Base-by-base conservation (phyloP, 306 rosid species). In the Glycine tomentella region DNA sequence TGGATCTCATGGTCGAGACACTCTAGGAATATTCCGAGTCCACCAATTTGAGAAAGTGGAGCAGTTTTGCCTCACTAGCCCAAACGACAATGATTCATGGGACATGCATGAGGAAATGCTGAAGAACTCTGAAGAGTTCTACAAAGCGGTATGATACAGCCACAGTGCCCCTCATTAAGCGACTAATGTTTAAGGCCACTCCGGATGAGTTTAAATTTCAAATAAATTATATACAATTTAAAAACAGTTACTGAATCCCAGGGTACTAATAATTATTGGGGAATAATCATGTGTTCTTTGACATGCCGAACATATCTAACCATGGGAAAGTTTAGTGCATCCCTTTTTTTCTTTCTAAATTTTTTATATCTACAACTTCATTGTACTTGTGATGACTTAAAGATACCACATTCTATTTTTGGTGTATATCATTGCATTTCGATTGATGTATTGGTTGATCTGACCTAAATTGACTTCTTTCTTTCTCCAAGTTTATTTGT, bases 11-110 rank as follows among this genome's bases (percentile, higher is more conserved):
- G 99, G 99, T 55, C 93, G 99, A 4, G 99, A 96, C 87, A 96
- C 99, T 45, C 76, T 96, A 64, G 97, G 98, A 82, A 91, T 96
- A 72, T 96, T 96, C 76, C 89, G 99, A 67, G 98, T 93, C 51
- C 99, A 96, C 86, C 98, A 96, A 73, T 96, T 93, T 80, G 99
- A 96, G 86, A 96, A 96, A 83, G 91, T 96, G 82, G 98, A 96
- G 81, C 99, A 96, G 83, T 96, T 96, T 61, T 96, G 97, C 82
- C 14, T 93, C 15, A 96, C 99, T 58, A 84, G 88, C 88, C 99
- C 99, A 17, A 90, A 86, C 75, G 94, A 79, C 55, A 87, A 85
- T 66, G 99, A 92, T 48, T 96, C 99, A 0, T 96, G 98, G 98
- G 92, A 87, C 40, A 93, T 96, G 98, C 98, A 88, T 0, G 98